Evolutionary conservation across 768 basidiomycete species (phyloP).

Genomic region (Kwoniella sp.): DNA sequence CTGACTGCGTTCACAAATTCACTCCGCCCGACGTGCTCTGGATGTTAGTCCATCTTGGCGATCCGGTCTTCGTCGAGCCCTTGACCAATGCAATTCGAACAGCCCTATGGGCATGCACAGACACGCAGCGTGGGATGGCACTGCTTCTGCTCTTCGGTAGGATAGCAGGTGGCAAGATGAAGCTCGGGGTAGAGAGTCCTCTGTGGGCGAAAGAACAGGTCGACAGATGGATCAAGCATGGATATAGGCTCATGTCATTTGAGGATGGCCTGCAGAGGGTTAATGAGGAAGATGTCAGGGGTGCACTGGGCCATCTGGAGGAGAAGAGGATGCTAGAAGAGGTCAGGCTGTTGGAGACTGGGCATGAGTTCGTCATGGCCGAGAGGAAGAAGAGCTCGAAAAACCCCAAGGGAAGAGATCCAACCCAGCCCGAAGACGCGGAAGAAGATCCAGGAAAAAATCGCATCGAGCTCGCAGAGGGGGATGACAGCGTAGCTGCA

Average conservation of each 20-base stretch:
- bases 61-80: background rate
- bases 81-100: background rate
- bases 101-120: background rate
- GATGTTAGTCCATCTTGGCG: conserved; percentile 3
- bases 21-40: conserved; percentile 9
- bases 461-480: too few species aligned
- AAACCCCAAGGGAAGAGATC: background rate
- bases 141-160: conserved; percentile 4
- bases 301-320: background rate
- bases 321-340: conserved; percentile 3
- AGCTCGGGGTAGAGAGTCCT: background rate
- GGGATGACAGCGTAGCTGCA: too few species aligned
- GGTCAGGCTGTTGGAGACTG: background rate
- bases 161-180: conserved; percentile 1
- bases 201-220: conserved; percentile 2
- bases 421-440: background rate
- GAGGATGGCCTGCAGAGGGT: background rate
- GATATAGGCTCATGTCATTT: background rate
- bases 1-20: background rate
- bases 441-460: background rate
- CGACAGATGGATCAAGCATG: too few species aligned
- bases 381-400: background rate
- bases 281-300: background rate
- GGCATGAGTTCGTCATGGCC: background rate
- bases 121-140: conserved; percentile 1